Evolutionary conservation across 306 rosid species (phyloP), one percentile per base, ranked within the genome.

Genomic region (Parietaria judaica): DNA sequence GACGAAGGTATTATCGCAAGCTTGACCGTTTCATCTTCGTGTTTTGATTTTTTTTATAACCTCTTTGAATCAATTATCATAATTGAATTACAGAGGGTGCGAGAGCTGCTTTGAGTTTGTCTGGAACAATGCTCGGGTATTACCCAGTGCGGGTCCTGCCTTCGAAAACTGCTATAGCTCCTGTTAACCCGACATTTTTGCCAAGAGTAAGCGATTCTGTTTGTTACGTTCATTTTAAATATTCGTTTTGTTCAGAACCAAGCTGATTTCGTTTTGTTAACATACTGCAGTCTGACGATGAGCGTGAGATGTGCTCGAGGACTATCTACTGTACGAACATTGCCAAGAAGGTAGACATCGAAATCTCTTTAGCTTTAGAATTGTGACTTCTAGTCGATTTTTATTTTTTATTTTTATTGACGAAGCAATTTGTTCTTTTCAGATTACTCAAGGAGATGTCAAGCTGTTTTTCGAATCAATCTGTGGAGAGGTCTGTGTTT

Each of bases 281-380:
- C 63, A 38, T 53, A 48, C 46, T 63, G 65, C 83, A 86, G 97
- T 92, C 97, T 55, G 87, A 86, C 38, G 99, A 92, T 72, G 99
- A 92, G 63, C 86, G 97, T 39, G 99, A 92, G 86, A 92, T 92
- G 99, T 92, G 99, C 78, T 88, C 96, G 59, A 82, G 99, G 70
- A 92, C 96, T 41, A 92, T 92, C 64, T 92, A 92, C 52, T 92
- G 99, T 85, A 92, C 99, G 47, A 92, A 92, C 75, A 79, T 92
- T 17, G 99, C 88, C 84, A 92, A 88, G 86, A 92, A 86, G 99
- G 99, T 88, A 79, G 41, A 53, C 61, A 63, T 69, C 71, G 66
- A 68, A 58, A 51, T 52, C 43, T 43, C 45, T 35, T 54, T 51
- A 38, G 51, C 78, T 73, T 52, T 61, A 47, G 38, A 54, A 50